phyloP scores from a whole-genome alignment of 306 rosid species.

The Corylus avellana region DNA sequence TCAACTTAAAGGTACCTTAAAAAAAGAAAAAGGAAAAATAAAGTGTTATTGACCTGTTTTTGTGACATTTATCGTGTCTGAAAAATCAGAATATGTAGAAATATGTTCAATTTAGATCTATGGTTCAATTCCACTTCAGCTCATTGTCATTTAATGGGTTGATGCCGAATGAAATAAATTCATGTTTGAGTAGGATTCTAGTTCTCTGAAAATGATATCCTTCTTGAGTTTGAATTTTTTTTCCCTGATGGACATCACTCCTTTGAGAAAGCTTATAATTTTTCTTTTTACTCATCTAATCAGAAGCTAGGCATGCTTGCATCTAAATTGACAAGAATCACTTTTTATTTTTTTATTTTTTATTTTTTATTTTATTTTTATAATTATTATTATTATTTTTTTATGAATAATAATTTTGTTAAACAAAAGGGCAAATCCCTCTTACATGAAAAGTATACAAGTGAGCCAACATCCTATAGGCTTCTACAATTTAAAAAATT shows the following conservation, averaged over 20 bases:
- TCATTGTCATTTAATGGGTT: background rate
- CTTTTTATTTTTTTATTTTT: background rate
- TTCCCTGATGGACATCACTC: background rate
- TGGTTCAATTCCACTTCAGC: background rate
- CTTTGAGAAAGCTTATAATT: background rate
- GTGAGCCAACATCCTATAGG: no score
- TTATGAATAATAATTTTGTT: no score
- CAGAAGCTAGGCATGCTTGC: background rate
- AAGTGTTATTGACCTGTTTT: no score
- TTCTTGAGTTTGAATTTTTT: background rate
- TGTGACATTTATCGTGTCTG: background rate
- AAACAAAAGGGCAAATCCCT: no score
- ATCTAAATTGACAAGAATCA: background rate
- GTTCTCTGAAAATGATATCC: background rate
- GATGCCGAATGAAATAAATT: background rate
- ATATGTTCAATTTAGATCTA: background rate
- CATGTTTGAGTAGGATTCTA: background rate
- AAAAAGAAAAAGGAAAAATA: background rate
- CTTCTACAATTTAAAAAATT: no score
- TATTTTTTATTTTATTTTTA: no score
- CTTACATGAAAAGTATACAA: no score
- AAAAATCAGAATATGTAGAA: background rate
- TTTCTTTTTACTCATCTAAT: background rate
- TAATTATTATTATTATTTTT: no score
- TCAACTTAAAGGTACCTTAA: conserved; percentile 75